Evolutionary conservation across 352 stramenopile genomes (phyloP).

Genomic region (Pelagophyceae sp.): DNA sequence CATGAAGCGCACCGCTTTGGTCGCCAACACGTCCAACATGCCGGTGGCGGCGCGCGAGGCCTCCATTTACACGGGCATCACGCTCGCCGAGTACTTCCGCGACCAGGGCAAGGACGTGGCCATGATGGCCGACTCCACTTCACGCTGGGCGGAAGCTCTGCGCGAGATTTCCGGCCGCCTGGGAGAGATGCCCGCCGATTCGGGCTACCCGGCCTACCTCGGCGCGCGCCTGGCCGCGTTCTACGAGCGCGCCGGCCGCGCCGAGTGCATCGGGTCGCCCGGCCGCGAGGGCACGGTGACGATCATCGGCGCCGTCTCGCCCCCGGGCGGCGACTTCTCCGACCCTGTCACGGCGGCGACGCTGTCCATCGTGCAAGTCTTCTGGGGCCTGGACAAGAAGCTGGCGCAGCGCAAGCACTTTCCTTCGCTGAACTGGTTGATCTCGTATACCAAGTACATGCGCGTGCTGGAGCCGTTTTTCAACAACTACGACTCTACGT

Average conservation of each 20-base stretch:
- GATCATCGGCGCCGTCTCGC: slow-evolving; percentile 96
- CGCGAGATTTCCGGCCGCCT: slow-evolving; percentile 99
- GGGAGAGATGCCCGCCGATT: slow-evolving; percentile 99
- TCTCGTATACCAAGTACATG: slow-evolving; percentile 99
- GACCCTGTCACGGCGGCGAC: slow-evolving; percentile 98
- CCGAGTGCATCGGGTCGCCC: slow-evolving; percentile 90
- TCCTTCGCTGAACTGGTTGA: slow-evolving; percentile 97
- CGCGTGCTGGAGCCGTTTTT: slow-evolving; percentile 98
- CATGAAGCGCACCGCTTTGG: slow-evolving; percentile 98
- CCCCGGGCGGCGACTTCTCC: slow-evolving; percentile 97
- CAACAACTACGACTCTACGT: slow-evolving; percentile 95
- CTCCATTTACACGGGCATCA: slow-evolving; percentile 98
- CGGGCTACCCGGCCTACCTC: slow-evolving; percentile 93
- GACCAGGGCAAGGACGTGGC: slow-evolving; percentile 98
- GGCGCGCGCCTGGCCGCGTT: slow-evolving; percentile 97
- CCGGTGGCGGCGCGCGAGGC: slow-evolving; percentile 97
- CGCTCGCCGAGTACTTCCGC: slow-evolving; percentile 96
- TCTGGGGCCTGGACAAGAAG: slow-evolving; percentile 99
- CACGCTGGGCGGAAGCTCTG: slow-evolving; percentile 97
- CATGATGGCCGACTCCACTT: slow-evolving; percentile 99
- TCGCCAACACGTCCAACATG: slow-evolving; percentile 99
- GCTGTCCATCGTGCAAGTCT: slow-evolving; percentile 98
- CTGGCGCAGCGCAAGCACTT: slow-evolving; percentile 99
- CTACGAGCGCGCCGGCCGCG: slow-evolving; percentile 97
- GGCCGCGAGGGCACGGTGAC: slow-evolving; percentile 95